These are phyloP conservation scores for Alternaria triticimaculans DNA, from an alignment of 2,329 filamentous ascomycete species.

Conservation along the genomic window DNA sequence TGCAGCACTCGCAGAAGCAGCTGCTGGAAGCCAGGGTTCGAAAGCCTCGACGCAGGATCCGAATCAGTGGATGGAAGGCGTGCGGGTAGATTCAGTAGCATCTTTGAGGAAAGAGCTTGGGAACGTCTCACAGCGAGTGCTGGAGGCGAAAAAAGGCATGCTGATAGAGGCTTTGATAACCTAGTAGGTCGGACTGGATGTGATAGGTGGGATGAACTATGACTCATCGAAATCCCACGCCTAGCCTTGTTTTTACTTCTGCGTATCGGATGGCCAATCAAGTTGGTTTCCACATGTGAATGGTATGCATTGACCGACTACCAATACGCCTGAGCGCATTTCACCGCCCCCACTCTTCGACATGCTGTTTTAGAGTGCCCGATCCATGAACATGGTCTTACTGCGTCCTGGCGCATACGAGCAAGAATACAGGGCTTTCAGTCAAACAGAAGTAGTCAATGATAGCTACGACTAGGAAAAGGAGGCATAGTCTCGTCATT, in stretches of 20 bases:
- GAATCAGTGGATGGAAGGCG: background rate
- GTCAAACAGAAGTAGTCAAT: background rate
- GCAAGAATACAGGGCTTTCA: background rate
- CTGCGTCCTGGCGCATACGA: background rate
- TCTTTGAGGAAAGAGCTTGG: background rate
- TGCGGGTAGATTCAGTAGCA: background rate
- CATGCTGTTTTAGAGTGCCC: background rate
- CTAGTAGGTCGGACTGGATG: background rate
- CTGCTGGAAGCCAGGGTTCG: background rate
- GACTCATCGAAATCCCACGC: background rate
- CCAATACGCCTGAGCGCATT: background rate
- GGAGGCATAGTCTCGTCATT: background rate
- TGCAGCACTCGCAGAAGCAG: background rate
- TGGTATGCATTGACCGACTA: background rate
- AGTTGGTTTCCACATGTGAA: background rate
- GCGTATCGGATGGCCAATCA: background rate
- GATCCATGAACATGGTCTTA: fast-evolving
- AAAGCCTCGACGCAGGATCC: background rate
- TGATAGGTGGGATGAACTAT: background rate
- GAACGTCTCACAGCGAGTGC: background rate
- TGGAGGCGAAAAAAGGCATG: background rate
- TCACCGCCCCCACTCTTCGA: background rate
- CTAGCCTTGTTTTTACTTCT: background rate
- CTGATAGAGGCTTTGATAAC: background rate
- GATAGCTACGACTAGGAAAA: background rate